Percentiles rank a stretch among this genome's conserved stretches.
Evolutionary conservation across 2,329 filamentous ascomycete species (phyloP).

Genomic region (Lasiodiplodia gonubiensis): DNA sequence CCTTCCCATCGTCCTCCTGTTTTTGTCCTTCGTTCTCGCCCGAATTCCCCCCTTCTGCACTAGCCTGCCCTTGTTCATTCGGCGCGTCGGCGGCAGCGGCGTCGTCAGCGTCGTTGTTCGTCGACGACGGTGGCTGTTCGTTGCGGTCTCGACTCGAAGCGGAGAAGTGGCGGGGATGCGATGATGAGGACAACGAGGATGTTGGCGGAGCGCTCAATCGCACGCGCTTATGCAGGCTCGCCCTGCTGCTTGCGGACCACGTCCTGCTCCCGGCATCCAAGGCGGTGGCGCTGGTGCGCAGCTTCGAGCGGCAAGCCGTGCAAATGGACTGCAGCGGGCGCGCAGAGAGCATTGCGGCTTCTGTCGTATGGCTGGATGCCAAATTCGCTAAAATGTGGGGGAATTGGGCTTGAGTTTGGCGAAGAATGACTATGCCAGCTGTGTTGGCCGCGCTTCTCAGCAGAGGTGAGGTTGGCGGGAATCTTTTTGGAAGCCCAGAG

Average conservation of each 20-base stretch:
- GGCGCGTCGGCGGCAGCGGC: background rate
- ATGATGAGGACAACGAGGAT: background rate
- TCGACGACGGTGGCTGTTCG: background rate
- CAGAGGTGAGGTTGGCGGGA: background rate
- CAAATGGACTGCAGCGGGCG: slow-evolving; percentile 25
- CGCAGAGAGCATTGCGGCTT: slow-evolving; percentile 21
- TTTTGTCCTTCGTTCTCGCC: background rate
- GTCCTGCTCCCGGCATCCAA: slow-evolving; percentile 16
- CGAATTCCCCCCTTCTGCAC: background rate
- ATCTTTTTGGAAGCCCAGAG: slow-evolving; percentile 12
- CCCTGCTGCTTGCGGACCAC: background rate
- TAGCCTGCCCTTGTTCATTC: background rate
- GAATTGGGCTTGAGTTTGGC: background rate
- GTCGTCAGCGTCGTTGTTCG: background rate
- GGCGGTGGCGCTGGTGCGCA: slow-evolving; percentile 1
- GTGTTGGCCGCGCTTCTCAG: background rate
- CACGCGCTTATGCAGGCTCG: slow-evolving; percentile 11
- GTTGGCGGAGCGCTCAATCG: slow-evolving; percentile 2
- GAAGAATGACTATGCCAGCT: background rate
- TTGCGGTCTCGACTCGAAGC: background rate
- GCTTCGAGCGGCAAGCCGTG: slow-evolving; percentile 24
- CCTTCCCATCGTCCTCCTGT: background rate
- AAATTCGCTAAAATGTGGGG: background rate
- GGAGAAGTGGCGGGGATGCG: slow-evolving; percentile 4
- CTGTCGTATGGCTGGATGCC: background rate